These are phyloP conservation scores for Tetradesmus lagerheimii DNA, from an alignment of 139 green algal species.

Conservation along the genomic window DNA sequence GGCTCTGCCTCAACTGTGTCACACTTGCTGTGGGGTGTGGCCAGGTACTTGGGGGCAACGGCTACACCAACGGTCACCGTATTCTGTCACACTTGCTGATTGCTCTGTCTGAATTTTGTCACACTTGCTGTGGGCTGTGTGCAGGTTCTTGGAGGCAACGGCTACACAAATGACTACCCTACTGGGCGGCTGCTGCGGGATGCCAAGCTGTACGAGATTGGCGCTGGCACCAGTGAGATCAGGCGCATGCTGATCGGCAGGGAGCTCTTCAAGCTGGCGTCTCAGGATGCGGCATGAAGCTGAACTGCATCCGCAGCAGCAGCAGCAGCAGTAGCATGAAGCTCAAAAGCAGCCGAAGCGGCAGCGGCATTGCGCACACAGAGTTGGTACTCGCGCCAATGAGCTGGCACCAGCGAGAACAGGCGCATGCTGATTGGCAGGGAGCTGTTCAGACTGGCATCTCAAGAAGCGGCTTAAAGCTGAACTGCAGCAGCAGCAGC, in stretches of 20 bases:
- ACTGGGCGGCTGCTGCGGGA: constrained; percentile 92
- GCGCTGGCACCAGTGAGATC: constrained; percentile 87
- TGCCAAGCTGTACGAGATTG: constrained; percentile 98
- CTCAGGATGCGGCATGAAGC: not conserved
- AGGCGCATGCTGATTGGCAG: constrained; percentile 90
- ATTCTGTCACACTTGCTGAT: too few relatives aligned
- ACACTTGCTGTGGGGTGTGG: too few relatives aligned
- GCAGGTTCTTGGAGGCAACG: constrained; percentile 94
- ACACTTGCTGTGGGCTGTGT: not conserved
- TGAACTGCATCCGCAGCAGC: too few relatives aligned
- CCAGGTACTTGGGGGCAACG: too few relatives aligned
- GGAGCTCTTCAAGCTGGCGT: constrained; percentile 81
- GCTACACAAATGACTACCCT: constrained; percentile 95
- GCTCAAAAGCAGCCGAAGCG: too few relatives aligned
- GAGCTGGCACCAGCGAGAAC: constrained; percentile 87
- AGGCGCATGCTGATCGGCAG: constrained; percentile 90
- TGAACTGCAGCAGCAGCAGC: too few relatives aligned
- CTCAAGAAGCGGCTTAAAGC: not conserved
- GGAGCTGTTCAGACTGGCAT: constrained; percentile 81
- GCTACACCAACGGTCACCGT: too few relatives aligned
- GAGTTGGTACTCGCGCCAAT: too few relatives aligned
- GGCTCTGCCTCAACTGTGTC: too few relatives aligned
- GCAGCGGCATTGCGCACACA: too few relatives aligned
- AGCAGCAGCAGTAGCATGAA: too few relatives aligned
- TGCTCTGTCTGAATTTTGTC: too few relatives aligned